Evolutionary conservation across 371 early-diverging fungal species (phyloP).

Genomic region (Mortierella sp.): DNA sequence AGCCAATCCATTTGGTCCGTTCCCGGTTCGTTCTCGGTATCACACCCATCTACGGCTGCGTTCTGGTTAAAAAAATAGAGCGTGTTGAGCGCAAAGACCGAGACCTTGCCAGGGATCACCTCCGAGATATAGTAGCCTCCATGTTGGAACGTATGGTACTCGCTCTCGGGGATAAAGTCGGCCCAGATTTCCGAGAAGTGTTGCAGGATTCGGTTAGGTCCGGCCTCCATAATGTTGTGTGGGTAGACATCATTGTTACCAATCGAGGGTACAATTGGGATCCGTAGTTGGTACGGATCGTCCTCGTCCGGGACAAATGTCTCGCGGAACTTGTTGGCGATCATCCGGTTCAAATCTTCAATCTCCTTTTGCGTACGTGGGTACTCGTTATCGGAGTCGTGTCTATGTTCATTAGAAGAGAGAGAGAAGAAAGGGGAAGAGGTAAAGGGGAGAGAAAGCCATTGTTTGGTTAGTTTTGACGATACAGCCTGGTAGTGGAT

Average conservation of each 20-base stretch:
- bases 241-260: slow-evolving; percentile 89
- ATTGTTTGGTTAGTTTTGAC: too few species aligned
- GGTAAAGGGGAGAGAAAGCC: too few species aligned
- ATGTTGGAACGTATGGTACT: slow-evolving; percentile 64
- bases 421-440: not conserved
- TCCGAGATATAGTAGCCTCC: slow-evolving; percentile 78
- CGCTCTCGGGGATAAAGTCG: slow-evolving; percentile 65
- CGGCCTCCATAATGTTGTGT: slow-evolving; percentile 70
- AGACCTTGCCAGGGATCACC: slow-evolving; percentile 58
- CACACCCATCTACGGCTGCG: slow-evolving; percentile 74
- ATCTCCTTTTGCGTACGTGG: slow-evolving; percentile 73
- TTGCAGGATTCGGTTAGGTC: slow-evolving; percentile 60
- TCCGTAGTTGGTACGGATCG: slow-evolving; percentile 47
- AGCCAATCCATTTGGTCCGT: slow-evolving; percentile 78
- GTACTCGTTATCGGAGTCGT: slow-evolving; percentile 74
- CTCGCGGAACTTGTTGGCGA: slow-evolving; percentile 53
- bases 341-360: slow-evolving; percentile 58
- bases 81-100: slow-evolving; percentile 76
- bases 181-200: slow-evolving; percentile 69
- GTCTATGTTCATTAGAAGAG: slow-evolving; percentile 55
- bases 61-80: slow-evolving; percentile 78
- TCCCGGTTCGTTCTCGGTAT: slow-evolving; percentile 64
- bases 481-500: too few species aligned
- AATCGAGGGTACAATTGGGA: slow-evolving; percentile 70
- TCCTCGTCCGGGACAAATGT: slow-evolving; percentile 42